Evolutionary conservation across 495 filamentous ascomycete species (phyloP), one percentile per base, ranked within the genome.

Genomic region (Talaromyces thailandensis): DNA sequence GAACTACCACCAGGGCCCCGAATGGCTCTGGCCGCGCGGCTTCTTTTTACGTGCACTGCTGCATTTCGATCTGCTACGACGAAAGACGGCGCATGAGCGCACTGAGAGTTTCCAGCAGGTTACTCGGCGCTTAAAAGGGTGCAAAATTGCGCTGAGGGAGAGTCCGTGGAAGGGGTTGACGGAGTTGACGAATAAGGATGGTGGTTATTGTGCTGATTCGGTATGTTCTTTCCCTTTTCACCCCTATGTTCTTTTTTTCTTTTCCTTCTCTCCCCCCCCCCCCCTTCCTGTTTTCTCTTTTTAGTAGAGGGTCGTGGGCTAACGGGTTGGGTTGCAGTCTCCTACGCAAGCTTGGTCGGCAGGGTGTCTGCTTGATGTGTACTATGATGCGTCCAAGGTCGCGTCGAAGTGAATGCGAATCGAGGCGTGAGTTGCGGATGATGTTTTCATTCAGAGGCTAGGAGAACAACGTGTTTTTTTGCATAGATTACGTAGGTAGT

Each of bases 21-120:
- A 99, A 73, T 99, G 95, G 95, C 78, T 96, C n/a, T 99, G 95
- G 95, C 95, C 92, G 1, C 91, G 90, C 4, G 95, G 95, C 7
- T 99, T 89, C 80, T 98, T 93, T 79, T 79, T 97, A 16, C 83
- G 95, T 37, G 95, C 95, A 1, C 76, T 99, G 61, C 77, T 98
- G 58, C 88, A 90, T 71, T 97, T 98, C 69, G 93, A 96, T 73
- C 78, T 97, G 45, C 80, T 82, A 76, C 79, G 93, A 6, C 79
- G 91, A 28, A 81, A 81, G 35, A 84, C 79, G 0, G 75, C 71
- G 18, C 81, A 83, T 61, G 85, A 83, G 65, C 82, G 87, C 45
- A 87, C 88, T 6, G 95, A 97, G 76, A 88, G 86, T 1, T 94
- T 96, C 75, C 92, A 98, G 73, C 94, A 99, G 77, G 85, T 98